Evolutionary conservation across 495 filamentous ascomycete species (phyloP).

Genomic region (Trichoderma erinaceum): DNA sequence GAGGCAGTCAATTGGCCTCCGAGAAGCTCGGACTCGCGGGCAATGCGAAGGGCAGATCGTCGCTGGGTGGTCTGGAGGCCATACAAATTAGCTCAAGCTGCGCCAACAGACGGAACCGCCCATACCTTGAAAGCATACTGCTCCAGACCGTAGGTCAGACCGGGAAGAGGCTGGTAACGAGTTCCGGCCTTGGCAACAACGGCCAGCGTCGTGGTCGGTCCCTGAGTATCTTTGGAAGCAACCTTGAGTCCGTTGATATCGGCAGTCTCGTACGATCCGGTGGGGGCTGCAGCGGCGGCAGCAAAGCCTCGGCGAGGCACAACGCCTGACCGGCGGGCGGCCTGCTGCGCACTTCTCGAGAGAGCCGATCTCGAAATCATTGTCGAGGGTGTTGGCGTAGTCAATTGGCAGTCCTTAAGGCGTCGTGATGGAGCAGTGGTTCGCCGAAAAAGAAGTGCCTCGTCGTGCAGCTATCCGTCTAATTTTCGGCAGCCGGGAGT

Average conservation of each 20-base stretch:
- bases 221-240: conserved; percentile 77
- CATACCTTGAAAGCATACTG: conserved; percentile 94
- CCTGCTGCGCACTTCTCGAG: conserved; percentile 69
- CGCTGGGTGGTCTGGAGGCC: conserved; percentile 66
- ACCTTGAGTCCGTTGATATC: conserved; percentile 84
- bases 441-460: conserved; percentile 18
- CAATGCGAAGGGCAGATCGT: conserved; percentile 83
- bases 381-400: conserved; percentile 47
- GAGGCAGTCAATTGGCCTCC: conserved; percentile 77
- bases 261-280: conserved; percentile 81
- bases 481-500: conserved; percentile 28
- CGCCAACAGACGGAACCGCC: conserved; percentile 4
- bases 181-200: conserved; percentile 90
- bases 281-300: conserved; percentile 64
- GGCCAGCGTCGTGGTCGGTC: conserved; percentile 82
- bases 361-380: conserved; percentile 84
- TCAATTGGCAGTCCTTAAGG: conserved; percentile 36
- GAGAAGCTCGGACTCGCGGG: conserved; percentile 88
- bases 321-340: conserved; percentile 60
- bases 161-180: conserved; percentile 81
- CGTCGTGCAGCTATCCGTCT: conserved; percentile 24
- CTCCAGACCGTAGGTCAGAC: conserved; percentile 82
- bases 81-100: conserved; percentile 45
- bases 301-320: conserved; percentile 67
- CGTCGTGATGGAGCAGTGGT: conserved; percentile 14